Evolutionary conservation across 176 grass and related monocot genomes (phyloP).

Genomic region (Miscanthus lutarioriparius): DNA sequence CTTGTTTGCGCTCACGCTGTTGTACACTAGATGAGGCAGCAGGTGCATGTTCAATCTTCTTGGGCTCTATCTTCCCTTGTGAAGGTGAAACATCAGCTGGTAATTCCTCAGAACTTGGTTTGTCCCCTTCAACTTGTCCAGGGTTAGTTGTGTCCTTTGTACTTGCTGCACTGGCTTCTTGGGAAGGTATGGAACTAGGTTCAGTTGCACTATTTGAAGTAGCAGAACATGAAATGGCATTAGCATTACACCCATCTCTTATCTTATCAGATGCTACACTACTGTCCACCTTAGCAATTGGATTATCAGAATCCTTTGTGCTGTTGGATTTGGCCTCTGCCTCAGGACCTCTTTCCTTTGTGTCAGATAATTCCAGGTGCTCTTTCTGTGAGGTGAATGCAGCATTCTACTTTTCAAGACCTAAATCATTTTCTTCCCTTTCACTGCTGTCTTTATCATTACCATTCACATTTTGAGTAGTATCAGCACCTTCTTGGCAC

Average conservation of each 20-base stretch:
- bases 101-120: constrained; percentile 20
- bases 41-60: constrained; percentile 22
- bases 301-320: constrained; percentile 30
- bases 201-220: constrained; percentile 31
- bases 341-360: not conserved
- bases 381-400: constrained; percentile 23
- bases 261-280: constrained; percentile 32
- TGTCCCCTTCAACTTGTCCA: not conserved
- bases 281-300: not conserved
- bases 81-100: constrained; percentile 18
- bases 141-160: constrained; percentile 22
- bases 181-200: constrained; percentile 23
- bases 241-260: constrained; percentile 22
- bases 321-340: constrained; percentile 6
- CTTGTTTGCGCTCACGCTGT: constrained; percentile 22
- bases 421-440: constrained; percentile 17
- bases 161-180: constrained; percentile 17
- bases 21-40: constrained; percentile 23
- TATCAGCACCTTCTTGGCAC: constrained; percentile 22
- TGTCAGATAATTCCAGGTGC: constrained; percentile 15
- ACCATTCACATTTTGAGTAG: constrained; percentile 22
- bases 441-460: constrained; percentile 21
- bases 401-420: constrained; percentile 20
- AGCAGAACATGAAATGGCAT: constrained; percentile 17
- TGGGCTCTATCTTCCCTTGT: constrained; percentile 11